Evolutionary conservation across 768 basidiomycete genomes (phyloP), one percentile per base, ranked within the genome.

Genomic region (Hortiboletus flavorubellus): DNA sequence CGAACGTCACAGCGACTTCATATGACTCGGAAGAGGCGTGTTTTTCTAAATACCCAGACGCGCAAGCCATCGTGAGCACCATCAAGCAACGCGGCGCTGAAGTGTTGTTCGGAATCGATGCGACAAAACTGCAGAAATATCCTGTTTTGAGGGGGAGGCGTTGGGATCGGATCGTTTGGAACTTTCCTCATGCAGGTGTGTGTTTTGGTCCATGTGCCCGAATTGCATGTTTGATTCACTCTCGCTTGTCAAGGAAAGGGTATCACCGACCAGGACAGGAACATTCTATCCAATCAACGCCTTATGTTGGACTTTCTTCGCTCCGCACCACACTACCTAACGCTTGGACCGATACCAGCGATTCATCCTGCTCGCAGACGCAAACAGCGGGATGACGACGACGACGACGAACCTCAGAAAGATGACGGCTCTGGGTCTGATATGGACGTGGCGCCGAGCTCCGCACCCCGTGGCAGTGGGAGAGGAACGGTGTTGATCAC

Each of bases 151-250:
- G 84, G 58, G 82, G 81, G 39, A 73, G 76, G 58, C 80, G 73
- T 51, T 89, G 88, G 81, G 87, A 93, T 71, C 82, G 81, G 57
- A 80, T 98, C 53, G 83, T 91, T 8, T 98, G 93, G 87, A 97
- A 98, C 69, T 98, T 98, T 68, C 96, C 96, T 55, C 96, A 98
- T 74, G 89, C 89, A 64, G 95, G 95, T 91, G 64, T 59, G 83
- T 64, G 12, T 45, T 26, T 53, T n/a, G 43, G 5, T 46, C 14
- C 31, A 43, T 16, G 10, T 0, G 42, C 12, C 11, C 31, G 37
- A 16, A 8, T 2, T 10, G 47, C 10, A 29, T 23, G 8, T 23
- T 29, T 55, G 1, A 44, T 45, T 59, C 46, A 51, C 51, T 14
- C 21, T 38, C 33, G 37, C 18, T 21, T 38, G 45, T 59, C 40